Evolutionary conservation across 2,329 filamentous ascomycete species (phyloP).

Genomic region (Lizonia empirigonia): DNA sequence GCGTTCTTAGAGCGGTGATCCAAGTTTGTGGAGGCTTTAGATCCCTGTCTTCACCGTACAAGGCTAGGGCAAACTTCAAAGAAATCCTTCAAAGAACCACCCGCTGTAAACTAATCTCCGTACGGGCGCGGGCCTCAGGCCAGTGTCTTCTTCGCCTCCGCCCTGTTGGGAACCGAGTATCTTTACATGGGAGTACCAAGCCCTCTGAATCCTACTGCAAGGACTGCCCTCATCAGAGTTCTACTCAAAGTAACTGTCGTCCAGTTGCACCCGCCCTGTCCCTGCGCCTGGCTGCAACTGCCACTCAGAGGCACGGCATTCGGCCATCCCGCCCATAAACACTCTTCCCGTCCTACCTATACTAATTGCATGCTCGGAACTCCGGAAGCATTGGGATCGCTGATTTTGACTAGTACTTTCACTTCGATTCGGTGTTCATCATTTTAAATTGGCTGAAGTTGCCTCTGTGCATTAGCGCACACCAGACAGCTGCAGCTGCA

Average conservation of each 20-base stretch:
- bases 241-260: slow-evolving; percentile 26
- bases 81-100: slow-evolving; percentile 15
- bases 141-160: slow-evolving; percentile 23
- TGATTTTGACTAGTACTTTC: not conserved
- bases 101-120: slow-evolving; percentile 32
- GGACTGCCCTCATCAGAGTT: slow-evolving; percentile 24
- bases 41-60: slow-evolving; percentile 23
- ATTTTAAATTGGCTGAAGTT: slow-evolving; percentile 35
- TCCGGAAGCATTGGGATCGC: slow-evolving; percentile 6
- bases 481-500: slow-evolving; percentile 34
- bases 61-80: slow-evolving; percentile 8
- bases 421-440: slow-evolving; percentile 23
- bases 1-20: slow-evolving; percentile 29
- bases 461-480: slow-evolving; percentile 41
- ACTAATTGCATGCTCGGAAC: slow-evolving; percentile 30
- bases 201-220: slow-evolving; percentile 23
- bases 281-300: slow-evolving; percentile 26
- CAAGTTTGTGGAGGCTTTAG: slow-evolving; percentile 24
- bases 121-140: slow-evolving; percentile 17
- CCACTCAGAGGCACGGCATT: slow-evolving; percentile 25
- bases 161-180: slow-evolving; percentile 18
- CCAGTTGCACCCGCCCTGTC: slow-evolving; percentile 25
- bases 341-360: slow-evolving; percentile 27
- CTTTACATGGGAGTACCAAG: slow-evolving; percentile 14
- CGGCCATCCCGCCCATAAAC: slow-evolving; percentile 34